These are phyloP conservation scores for Polyporus arcularius DNA, from an alignment of 768 basidiomycete species.

Conservation along the genomic window DNA sequence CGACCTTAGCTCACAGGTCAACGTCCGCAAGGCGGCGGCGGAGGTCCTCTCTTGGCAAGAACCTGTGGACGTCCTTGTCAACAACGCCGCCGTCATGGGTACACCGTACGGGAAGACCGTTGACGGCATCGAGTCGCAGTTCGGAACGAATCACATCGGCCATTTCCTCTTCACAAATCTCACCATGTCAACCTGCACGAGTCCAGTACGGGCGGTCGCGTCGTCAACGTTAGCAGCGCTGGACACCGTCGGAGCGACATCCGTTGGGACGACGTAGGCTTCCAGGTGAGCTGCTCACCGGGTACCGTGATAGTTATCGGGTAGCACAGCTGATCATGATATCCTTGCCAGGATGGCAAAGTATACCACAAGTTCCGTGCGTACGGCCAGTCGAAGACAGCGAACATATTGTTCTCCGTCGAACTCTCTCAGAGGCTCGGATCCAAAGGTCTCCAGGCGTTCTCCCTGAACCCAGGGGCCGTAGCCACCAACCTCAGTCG, in stretches of 20 bases:
- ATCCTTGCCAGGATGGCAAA: neutral
- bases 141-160: conserved; percentile 54
- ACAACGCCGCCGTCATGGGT: neutral
- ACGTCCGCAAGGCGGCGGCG: neutral
- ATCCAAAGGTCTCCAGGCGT: neutral
- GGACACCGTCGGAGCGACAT: neutral
- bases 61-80: neutral
- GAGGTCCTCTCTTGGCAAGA: neutral
- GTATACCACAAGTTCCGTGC: neutral
- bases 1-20: neutral
- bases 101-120: conserved; percentile 27
- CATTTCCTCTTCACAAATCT: neutral
- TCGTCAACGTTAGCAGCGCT: neutral
- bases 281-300: neutral
- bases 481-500: neutral
- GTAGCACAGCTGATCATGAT: neutral
- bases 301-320: neutral
- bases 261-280: neutral
- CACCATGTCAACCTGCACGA: neutral
- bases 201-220: neutral
- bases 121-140: conserved; percentile 54
- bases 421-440: neutral
- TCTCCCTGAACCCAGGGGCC: neutral
- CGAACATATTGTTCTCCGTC: neutral
- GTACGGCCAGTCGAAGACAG: neutral